Percentiles rank a stretch among this genome's conserved stretches.
Conservation (phyloP, 169 alveolate species). For the Babesia bigemina region DNA sequence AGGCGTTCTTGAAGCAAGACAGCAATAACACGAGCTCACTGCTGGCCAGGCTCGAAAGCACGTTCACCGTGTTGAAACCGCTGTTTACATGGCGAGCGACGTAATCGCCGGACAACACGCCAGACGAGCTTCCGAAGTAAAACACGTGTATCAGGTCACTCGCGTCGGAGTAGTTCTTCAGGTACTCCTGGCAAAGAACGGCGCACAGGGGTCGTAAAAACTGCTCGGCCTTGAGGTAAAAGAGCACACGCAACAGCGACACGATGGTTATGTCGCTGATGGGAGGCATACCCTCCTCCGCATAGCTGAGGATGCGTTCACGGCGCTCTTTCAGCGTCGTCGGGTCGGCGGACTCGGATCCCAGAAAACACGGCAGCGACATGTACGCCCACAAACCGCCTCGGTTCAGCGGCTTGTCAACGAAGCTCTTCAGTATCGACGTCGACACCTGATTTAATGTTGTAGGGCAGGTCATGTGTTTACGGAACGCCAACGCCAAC, state of each 20-base stretch:
- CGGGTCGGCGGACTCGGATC: conserved; percentile 7
- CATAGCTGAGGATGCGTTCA: conserved; percentile 2
- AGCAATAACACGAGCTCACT: conserved; percentile 41
- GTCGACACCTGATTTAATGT: conserved; percentile 27
- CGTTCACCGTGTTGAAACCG: conserved; percentile 27
- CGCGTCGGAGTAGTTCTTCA: conserved; percentile 24
- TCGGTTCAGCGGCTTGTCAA: conserved; percentile 38
- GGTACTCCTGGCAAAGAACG: conserved; percentile 42
- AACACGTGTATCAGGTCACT: conserved; percentile 17
- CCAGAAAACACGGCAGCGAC: conserved; percentile 45
- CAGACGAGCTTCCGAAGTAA: conserved; percentile 21
- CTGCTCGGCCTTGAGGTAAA: conserved; percentile 24
- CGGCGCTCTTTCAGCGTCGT: conserved; percentile 9
- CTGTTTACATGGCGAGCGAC: conserved; percentile 12
- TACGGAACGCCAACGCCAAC: conserved; percentile 9
- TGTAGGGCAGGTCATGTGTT: not conserved
- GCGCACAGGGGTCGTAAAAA: conserved; percentile 23
- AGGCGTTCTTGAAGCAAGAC: not conserved
- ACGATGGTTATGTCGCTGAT: conserved; percentile 36
- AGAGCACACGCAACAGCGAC: conserved; percentile 39
- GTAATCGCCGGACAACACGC: conserved; percentile 18
- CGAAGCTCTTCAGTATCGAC: conserved; percentile 30
- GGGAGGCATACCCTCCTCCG: conserved; percentile 29
- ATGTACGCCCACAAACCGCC: conserved; percentile 69
- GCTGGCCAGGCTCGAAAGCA: conserved; percentile 22